Evolutionary conservation across 2,329 filamentous ascomycete genomes (phyloP), one percentile per base, ranked within the genome.

Genomic region (Elsinoe perseae): DNA sequence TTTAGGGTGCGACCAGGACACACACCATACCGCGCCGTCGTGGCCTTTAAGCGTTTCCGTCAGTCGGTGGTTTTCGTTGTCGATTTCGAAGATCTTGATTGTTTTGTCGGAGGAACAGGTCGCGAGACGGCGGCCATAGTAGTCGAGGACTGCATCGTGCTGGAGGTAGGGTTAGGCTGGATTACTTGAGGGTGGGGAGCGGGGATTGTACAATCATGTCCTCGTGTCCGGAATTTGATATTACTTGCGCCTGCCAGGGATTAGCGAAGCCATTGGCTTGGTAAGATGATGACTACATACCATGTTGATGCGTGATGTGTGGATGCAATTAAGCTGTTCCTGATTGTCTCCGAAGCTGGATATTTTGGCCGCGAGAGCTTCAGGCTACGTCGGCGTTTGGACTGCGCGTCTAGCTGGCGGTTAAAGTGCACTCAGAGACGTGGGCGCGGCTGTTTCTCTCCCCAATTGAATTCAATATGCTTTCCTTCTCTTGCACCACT

Each of bases 21-120:
- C 89, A 71, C 89, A 95, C 93, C 93, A 98, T 58, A 98, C 92
- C 32, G 93, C 90, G 61, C 92, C 92, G 73, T 98, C 93, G 70
- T 98, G 93, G 63, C 92, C 92, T 75, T 95, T 95, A 63, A 98
- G 77, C 23, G 93, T 98, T 76, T 97, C 92, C 30, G 89, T 82
- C 65, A 97, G 77, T 61, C 88, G 83, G 74, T 98, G 92, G 64
- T 86, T 82, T 65, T 97, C 91, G 67, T 90, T 89, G 68, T 97
- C 92, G 56, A 98, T 86, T 74, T 98, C 93, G 70, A 96, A 98
- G 69, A 98, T 97, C 78, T 97, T 97, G 78, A 98, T 95, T 48
- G 92, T 97, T 71, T 93, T 91, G 75, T 98, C 93, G 63, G 92
- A 96, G 32, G 91, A 96, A 75, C 93, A 97, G 63, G 93, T 98